These are phyloP conservation scores for Chamaecyparis obtusa DNA, from an alignment of 75 land plant genomes.

Conservation along the genomic window DNA sequence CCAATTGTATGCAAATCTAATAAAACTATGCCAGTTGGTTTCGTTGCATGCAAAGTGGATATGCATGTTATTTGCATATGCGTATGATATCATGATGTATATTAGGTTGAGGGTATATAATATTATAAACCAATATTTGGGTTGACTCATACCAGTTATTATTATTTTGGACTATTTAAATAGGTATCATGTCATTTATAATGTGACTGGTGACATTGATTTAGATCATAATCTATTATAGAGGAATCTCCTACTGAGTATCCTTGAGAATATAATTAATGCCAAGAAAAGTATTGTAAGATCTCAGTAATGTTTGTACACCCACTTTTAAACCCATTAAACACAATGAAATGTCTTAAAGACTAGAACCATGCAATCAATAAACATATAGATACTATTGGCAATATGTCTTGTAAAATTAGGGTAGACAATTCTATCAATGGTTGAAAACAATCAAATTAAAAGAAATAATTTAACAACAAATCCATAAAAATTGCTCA, in stretches of 20 bases:
- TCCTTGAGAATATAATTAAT: neutral
- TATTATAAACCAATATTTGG: neutral
- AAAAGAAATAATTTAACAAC: neutral
- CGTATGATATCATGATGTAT: neutral
- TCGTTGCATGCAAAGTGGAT: neutral
- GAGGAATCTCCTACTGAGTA: neutral
- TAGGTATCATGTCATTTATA: neutral
- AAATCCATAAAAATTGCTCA: neutral
- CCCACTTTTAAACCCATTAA: neutral
- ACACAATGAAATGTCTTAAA: neutral
- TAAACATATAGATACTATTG: neutral
- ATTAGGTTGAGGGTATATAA: neutral
- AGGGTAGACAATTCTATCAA: neutral
- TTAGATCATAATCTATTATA: neutral
- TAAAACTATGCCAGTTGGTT: neutral
- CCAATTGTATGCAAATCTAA: neutral
- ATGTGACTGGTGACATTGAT: neutral
- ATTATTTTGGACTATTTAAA: neutral
- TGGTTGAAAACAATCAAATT: neutral
- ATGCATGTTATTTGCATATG: neutral
- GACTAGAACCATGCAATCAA: neutral
- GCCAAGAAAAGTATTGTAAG: neutral
- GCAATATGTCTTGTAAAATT: neutral
- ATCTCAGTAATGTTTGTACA: neutral
- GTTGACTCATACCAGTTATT: neutral